Conservation (phyloP, 768 basidiomycete genomes). For the Cyclocybe aegerita region DNA sequence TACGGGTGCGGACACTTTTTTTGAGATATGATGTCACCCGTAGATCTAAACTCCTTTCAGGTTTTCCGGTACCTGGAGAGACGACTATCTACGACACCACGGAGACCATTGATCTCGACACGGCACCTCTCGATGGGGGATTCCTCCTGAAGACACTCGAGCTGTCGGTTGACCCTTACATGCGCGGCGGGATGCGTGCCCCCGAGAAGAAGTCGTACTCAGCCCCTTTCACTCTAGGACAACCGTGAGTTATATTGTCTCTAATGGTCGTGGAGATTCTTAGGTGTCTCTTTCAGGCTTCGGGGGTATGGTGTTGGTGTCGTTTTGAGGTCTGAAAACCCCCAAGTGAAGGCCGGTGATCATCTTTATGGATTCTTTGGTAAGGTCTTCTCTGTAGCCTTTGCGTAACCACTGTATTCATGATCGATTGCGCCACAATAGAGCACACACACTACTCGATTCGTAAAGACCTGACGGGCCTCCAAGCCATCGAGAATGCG, state of each 20-base stretch:
- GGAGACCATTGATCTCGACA: constrained; percentile 49
- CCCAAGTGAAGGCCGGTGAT: constrained; percentile 32
- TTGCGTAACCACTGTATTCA: neutral
- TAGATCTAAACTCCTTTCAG: too few relatives aligned
- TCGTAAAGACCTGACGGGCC: constrained; percentile 12
- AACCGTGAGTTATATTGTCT: constrained; percentile 28
- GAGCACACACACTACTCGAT: constrained; percentile 41
- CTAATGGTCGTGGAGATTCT: neutral
- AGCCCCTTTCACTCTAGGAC: constrained; percentile 27
- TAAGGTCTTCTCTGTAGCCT: constrained; percentile 13
- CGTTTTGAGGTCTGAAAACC: constrained; percentile 40
- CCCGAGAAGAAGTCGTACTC: constrained; percentile 23
- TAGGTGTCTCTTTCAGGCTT: neutral
- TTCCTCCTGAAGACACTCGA: constrained; percentile 49
- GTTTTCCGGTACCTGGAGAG: too few relatives aligned
- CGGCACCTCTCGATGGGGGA: constrained; percentile 42
- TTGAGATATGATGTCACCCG: too few relatives aligned
- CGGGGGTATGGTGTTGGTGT: constrained; percentile 41
- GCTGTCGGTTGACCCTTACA: constrained; percentile 40
- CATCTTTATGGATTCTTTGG: constrained; percentile 36
- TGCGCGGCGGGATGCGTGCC: constrained; percentile 38
- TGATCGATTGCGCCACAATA: constrained; percentile 10
- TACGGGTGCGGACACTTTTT: too few relatives aligned
- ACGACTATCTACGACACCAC: constrained; percentile 34
- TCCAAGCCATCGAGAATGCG: constrained; percentile 35